These are phyloP conservation scores for Calonectria henricotiae DNA, from an alignment of 2,329 filamentous ascomycete species.

Conservation along the genomic window DNA sequence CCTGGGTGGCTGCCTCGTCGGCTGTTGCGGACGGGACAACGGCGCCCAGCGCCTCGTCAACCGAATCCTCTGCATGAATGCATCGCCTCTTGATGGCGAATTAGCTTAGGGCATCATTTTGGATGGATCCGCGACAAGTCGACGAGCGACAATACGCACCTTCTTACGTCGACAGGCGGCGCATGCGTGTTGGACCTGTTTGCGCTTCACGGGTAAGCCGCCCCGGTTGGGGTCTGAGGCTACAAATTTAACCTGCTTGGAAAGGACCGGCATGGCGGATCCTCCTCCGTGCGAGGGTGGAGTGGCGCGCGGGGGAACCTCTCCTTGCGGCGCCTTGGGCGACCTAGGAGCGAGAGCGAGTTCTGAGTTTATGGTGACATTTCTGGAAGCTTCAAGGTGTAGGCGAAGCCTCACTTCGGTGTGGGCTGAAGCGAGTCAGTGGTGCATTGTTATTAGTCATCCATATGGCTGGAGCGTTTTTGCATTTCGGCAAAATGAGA, in stretches of 20 bases:
- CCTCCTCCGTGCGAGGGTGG: constrained; percentile 33
- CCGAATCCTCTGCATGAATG: constrained; percentile 60
- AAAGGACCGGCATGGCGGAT: constrained; percentile 43
- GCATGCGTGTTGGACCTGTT: constrained; percentile 74
- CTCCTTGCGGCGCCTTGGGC: constrained; percentile 20
- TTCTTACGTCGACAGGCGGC: constrained; percentile 71
- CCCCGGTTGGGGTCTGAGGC: constrained; percentile 67
- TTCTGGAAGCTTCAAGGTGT: constrained; percentile 20
- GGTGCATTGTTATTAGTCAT: constrained; percentile 31
- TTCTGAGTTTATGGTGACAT: constrained; percentile 25
- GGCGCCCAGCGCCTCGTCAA: constrained; percentile 47
- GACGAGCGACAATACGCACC: constrained; percentile 53
- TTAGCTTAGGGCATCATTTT: neutral
- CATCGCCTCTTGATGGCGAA: constrained; percentile 60
- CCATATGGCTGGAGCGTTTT: constrained; percentile 19
- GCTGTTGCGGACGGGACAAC: constrained; percentile 34
- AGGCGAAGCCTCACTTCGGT: constrained; percentile 24
- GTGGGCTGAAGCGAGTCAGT: constrained; percentile 27
- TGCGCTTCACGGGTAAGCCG: constrained; percentile 72
- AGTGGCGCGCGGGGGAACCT: constrained; percentile 26
- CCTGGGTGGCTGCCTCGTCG: constrained; percentile 51
- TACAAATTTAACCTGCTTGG: constrained; percentile 69
- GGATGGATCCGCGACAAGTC: constrained; percentile 1
- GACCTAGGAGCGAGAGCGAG: constrained; percentile 12
- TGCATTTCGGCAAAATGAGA: constrained; percentile 13